Conservation (phyloP, 768 basidiomycete species). For the Boletellus ananas region DNA sequence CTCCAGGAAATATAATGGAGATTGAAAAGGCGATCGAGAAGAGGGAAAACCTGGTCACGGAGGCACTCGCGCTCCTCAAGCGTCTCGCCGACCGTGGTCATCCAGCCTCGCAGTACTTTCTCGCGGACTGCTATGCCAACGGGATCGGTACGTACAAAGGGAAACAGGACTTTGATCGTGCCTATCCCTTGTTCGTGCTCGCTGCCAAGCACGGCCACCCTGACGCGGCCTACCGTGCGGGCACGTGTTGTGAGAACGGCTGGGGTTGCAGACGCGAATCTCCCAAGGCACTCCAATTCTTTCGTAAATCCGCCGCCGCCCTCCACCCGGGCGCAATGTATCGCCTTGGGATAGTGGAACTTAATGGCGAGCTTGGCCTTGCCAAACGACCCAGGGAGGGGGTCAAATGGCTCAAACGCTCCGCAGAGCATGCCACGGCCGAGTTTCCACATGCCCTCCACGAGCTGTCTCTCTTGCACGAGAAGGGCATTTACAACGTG, state of each 20-base stretch:
- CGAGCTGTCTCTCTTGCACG: constrained; percentile 90
- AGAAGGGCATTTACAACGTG: constrained; percentile 97
- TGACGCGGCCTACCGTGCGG: constrained; percentile 92
- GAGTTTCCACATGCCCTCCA: constrained; percentile 97
- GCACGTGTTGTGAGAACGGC: constrained; percentile 97
- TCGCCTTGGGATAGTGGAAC: constrained; percentile 90
- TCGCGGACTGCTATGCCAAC: constrained; percentile 97
- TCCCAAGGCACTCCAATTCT: constrained; percentile 89
- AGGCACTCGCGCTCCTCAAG: constrained; percentile 84
- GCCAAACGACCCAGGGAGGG: constrained; percentile 90
- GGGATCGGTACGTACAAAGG: constrained; percentile 91
- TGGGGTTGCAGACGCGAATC: constrained; percentile 96
- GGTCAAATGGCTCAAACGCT: constrained; percentile 97
- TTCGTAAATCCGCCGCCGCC: constrained; percentile 87
- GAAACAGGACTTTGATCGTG: constrained; percentile 95
- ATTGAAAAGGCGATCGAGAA: constrained; percentile 79
- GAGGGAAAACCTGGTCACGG: constrained; percentile 83
- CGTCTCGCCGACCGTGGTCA: constrained; percentile 92
- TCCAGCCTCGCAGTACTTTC: constrained; percentile 92
- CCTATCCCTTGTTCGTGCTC: constrained; percentile 92
- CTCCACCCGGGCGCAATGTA: constrained; percentile 95
- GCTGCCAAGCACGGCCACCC: constrained; percentile 97
- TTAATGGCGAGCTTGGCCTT: constrained; percentile 91
- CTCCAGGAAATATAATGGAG: constrained; percentile 70
- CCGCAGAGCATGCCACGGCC: constrained; percentile 89